A percentile compares a stretch with the other conserved stretches of the same genome.
Conservation (phyloP, 192 early-diverging fungal species). For the Gaertneriomyces semiglobifer region DNA sequence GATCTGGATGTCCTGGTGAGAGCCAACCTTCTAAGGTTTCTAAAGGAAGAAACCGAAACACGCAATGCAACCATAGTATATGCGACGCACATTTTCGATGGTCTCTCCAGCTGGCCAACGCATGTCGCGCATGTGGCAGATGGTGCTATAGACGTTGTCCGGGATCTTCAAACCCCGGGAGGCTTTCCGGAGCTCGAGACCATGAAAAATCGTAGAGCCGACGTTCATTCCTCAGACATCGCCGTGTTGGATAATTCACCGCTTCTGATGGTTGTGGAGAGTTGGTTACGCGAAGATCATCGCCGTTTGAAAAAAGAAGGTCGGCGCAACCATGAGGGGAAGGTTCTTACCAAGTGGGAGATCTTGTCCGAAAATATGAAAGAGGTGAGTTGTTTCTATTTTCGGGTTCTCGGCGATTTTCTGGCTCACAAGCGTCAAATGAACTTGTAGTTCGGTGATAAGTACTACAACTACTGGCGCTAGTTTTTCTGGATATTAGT, state of each 20-base stretch:
- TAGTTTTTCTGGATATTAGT: no score
- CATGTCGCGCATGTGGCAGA: slow-evolving; percentile 68
- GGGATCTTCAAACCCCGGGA: slow-evolving; percentile 34
- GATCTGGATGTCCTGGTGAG: slow-evolving; percentile 79
- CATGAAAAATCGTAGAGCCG: background rate
- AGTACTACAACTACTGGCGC: slow-evolving; percentile 52
- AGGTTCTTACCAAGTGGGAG: slow-evolving; percentile 47
- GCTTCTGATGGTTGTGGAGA: slow-evolving; percentile 53
- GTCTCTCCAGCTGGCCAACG: slow-evolving; percentile 67
- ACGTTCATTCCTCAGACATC: background rate
- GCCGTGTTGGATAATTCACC: slow-evolving; percentile 49
- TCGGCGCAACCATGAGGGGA: slow-evolving; percentile 29
- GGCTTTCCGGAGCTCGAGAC: slow-evolving; percentile 59
- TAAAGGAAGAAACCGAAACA: slow-evolving; percentile 61
- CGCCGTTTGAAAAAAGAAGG: slow-evolving; percentile 24
- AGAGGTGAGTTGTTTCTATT: slow-evolving; percentile 26
- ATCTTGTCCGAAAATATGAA: slow-evolving; percentile 52
- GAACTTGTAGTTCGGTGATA: slow-evolving; percentile 39
- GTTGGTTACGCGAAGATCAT: slow-evolving; percentile 66
- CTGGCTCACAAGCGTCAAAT: background rate
- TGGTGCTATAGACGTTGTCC: slow-evolving; percentile 46
- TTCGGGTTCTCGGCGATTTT: background rate
- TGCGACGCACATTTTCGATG: slow-evolving; percentile 84
- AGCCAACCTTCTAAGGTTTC: slow-evolving; percentile 59
- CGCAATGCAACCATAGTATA: slow-evolving; percentile 68